These are phyloP conservation scores for Vitellaria paradoxa DNA, from an alignment of 179 eudicot species.

Conservation along the genomic window DNA sequence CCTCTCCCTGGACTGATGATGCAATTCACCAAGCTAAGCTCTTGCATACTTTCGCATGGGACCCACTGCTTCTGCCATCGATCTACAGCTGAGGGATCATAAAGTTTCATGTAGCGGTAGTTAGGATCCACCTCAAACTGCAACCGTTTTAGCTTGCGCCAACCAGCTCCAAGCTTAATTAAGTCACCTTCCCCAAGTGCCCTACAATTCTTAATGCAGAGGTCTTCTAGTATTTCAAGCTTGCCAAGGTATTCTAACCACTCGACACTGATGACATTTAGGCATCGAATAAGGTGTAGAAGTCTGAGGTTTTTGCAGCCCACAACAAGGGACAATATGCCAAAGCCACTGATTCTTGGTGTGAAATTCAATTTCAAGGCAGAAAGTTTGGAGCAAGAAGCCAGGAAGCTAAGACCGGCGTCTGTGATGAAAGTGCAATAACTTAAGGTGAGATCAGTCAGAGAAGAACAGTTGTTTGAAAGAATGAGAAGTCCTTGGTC, in stretches of 20 bases:
- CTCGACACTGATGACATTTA: conserved; percentile 62
- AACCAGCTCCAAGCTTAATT: conserved; percentile 63
- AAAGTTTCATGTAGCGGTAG: conserved; percentile 74
- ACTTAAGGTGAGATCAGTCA: conserved; percentile 68
- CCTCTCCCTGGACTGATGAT: conserved; percentile 84
- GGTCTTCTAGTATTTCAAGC: conserved; percentile 55
- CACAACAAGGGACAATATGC: conserved; percentile 69
- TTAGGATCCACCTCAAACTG: conserved; percentile 84
- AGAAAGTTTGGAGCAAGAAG: conserved; percentile 62
- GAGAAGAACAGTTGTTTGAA: conserved; percentile 51
- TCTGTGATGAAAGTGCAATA: conserved; percentile 86
- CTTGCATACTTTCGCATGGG: conserved; percentile 73
- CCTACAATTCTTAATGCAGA: conserved; percentile 72
- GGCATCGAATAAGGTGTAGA: conserved; percentile 69
- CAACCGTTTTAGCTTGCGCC: conserved; percentile 62
- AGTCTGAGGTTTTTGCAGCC: conserved; percentile 61
- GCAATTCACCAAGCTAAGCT: conserved; percentile 68
- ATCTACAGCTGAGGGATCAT: conserved; percentile 69
- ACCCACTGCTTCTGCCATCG: conserved; percentile 64
- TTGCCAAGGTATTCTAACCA: conserved; percentile 91
- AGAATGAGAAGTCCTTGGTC: conserved; percentile 67
- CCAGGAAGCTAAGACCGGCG: conserved; percentile 62
- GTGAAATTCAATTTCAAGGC: conserved; percentile 70
- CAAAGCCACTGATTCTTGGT: conserved; percentile 83
- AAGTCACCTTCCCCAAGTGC: conserved; percentile 85